Base-by-base conservation (phyloP, 2,329 filamentous ascomycete genomes). In the Immersiporthe knoxdaviesiana region DNA sequence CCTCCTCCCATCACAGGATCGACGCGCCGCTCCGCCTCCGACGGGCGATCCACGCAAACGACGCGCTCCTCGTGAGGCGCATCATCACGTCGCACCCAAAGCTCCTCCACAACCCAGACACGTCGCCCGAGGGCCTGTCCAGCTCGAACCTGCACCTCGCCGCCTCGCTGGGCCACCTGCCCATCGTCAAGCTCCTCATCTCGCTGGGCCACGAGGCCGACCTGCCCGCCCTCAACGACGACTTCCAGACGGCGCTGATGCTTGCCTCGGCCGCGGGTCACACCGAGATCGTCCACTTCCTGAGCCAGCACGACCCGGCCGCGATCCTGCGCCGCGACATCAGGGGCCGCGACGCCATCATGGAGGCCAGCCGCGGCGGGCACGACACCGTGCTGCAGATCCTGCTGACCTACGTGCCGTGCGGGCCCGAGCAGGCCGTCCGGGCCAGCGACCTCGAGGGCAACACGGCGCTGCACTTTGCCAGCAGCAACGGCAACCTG, bases 391-490 rank as follows among this genome's bases (percentile, higher is more conserved):
- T 85, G 7, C 78, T 91, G n/a, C 88, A 90, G 77, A 84, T 91
- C 66, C 81, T 91, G 39, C 79, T 91, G 65, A 90, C 88, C 0
- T 89, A 86, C 73, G 84, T 83, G 1, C 87, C 88, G 10, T 80
- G 80, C n/a, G 87, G 87, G 18, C 81, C 86, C 0, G 78, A 79
- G 30, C 81, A 81, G 0, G 85, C 87, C 3, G 84, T 92, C 8
- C 83, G 83, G 60, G 82, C 84, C 39, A 82, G 84, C 4, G 93
- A 97, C 75, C 75, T 84, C 1, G 87, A 91, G 69, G 93, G 93
- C n/a, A 96, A 97, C 77, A 97, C 93, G 2, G 92, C 93, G 0
- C 83, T 97, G 58, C 93, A 97, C 80, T 94, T 96, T 80, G 94
- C 94, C 16, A 93, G 90, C 75, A 91, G 91, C 60, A 92, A 92